Conservation (phyloP, 2,329 filamentous ascomycete species). For the Alternaria arbusti region DNA sequence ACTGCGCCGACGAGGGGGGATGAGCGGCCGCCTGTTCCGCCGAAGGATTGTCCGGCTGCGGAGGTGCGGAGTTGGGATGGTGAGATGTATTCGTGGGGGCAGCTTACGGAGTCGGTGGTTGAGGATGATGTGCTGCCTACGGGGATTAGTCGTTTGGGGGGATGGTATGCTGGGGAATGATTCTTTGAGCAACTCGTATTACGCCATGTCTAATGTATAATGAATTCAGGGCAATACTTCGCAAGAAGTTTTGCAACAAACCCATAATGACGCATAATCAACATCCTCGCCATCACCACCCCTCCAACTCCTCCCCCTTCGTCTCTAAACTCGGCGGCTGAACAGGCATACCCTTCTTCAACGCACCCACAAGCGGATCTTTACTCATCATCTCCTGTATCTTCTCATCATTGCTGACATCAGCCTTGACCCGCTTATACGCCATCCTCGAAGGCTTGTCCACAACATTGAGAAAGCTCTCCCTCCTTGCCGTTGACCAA, state of each 20-base stretch:
- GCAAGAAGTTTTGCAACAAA: background rate
- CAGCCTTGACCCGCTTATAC: conserved; percentile 33
- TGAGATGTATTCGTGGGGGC: background rate
- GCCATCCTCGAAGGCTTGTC: conserved; percentile 42
- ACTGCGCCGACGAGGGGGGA: background rate
- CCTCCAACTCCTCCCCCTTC: conserved; percentile 29
- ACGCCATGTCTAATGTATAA: background rate
- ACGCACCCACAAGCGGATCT: conserved; percentile 37
- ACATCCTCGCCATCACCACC: conserved; percentile 26
- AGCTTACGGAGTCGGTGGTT: background rate
- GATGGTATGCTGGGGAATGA: background rate
- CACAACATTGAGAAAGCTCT: conserved; percentile 45
- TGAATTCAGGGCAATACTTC: background rate
- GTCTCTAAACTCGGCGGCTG: conserved; percentile 39
- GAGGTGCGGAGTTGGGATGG: background rate
- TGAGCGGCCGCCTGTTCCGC: conserved; percentile 15
- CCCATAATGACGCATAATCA: background rate
- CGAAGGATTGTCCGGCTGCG: conserved; percentile 12
- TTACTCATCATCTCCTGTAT: conserved; percentile 26
- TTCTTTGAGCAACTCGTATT: no score
- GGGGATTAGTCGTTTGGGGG: background rate
- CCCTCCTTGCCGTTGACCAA: conserved; percentile 44
- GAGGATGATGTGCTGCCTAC: background rate
- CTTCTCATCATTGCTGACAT: conserved; percentile 36
- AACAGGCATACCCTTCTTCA: conserved; percentile 41